Percentiles rank a stretch among this genome's conserved stretches.
phyloP scores from a whole-genome alignment of 164 flowering plant genomes.

The Vitis vinifera region ASM3070453v1 NC_081817.1:16643501-16644000 shows the following conservation, averaged over 20 bases:
- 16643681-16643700: constrained; percentile 76
- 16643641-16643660: constrained; percentile 33
- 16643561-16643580: background rate
- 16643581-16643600: constrained; percentile 83
- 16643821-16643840: no score
- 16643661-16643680: constrained; percentile 39
- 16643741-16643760: constrained; percentile 59
- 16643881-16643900: no score
- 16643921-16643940: no score
- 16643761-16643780: constrained; percentile 77
- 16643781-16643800: constrained; percentile 90
- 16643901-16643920: no score
- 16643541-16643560: background rate
- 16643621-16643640: constrained; percentile 40
- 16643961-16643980: no score
- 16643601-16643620: constrained; percentile 72
- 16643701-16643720: constrained; percentile 94
- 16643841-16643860: no score
- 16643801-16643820: no score
- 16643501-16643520: background rate
- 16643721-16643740: constrained; percentile 69
- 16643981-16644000: no score
- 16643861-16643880: no score
- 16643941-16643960: no score
- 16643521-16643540: background rate